Evolutionary conservation across 148 eudicot genomes (phyloP), one percentile per base, ranked within the genome.

Genomic region (Rhododendron mucronatum): DNA sequence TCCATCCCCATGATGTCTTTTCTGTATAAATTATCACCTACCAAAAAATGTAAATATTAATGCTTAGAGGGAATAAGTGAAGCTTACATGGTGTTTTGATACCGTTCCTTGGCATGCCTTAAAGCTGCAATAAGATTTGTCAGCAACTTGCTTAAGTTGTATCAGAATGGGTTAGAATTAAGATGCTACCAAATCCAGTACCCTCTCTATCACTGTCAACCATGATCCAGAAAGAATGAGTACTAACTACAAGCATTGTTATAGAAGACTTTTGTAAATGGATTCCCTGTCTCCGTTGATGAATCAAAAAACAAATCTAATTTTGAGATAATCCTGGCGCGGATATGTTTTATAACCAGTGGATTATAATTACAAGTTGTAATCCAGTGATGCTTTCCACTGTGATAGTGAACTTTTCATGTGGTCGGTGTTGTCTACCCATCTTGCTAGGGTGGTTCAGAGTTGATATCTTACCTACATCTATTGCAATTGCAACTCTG

Each of bases 1-100:
- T 65, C 73, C 73, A 26, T 65, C 73, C 30, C 73, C 73, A 8
- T 26, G 28, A 61, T 23, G 11, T 61, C 12, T 7, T 63, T 63
- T n/a, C 14, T 67, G 14, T 11, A 67, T 10, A 26, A 3, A 2
- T 28, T 67, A 26, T 26, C 15, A 3, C 4, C 14, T 26, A 67
- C 11, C 33, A 26, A 11, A 67, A 67, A 67, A 26, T 23, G 41
- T 13, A 14, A 30, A 5, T 71, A 33, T 18, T 13, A 71, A 78
- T 21, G 81, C 53, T 26, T 83, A 67, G 20, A 83, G 77, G 33
- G 30, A 48, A 76, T 65, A 44, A 65, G 13, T 41, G 77, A 83
- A 14, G 84, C 85, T 65, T 83, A 83, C 85, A 65, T 30, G 39
- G 39, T 69, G 33, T 14, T 14, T 14, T 45, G 59, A 83, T 83